Evolutionary conservation across 177 flowering plant genomes (phyloP), one percentile per base, ranked within the genome.

Genomic region (Tripterygium wilfordii): DNA sequence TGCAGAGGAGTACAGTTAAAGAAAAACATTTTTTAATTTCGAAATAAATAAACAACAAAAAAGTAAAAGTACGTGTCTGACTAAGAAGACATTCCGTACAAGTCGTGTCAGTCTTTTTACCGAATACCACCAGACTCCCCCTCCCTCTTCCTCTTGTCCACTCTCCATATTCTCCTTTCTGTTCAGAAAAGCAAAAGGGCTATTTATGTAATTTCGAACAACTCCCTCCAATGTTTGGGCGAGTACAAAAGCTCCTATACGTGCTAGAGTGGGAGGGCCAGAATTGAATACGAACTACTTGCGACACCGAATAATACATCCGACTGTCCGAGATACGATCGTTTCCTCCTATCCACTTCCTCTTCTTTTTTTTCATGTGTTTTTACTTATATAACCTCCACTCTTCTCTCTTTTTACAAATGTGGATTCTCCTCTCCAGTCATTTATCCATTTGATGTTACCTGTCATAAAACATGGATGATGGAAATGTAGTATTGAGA

Each of bases 61-160:
- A n/a, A n/a, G n/a, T n/a, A n/a, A n/a, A n/a, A n/a, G n/a, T n/a
- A n/a, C n/a, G n/a, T n/a, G n/a, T n/a, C n/a, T n/a, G n/a, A n/a
- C n/a, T n/a, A n/a, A n/a, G n/a, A n/a, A n/a, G n/a, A n/a, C n/a
- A n/a, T n/a, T n/a, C n/a, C n/a, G n/a, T n/a, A n/a, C n/a, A n/a
- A n/a, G n/a, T n/a, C 15, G 36, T 55, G 60, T 61, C 57, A 62
- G 57, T 22, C 54, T 52, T 56, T 36, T 42, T 43, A 32, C 60
- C 60, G 22, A 39, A 57, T 36, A 22, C 62, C 37, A 50, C 56
- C 45, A 50, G 36, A 28, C 53, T 15, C 8, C 21, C 44, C 21
- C 25, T 31, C 12, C 42, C 2, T 29, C 21, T 29, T 24, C 47
- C 16, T 22, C 39, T 21, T 7, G 12, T 12, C 26, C 15, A 3